Evolutionary conservation across 2,329 filamentous ascomycete genomes (phyloP), one percentile per base, ranked within the genome.

Genomic region (Coniochaeta sp.): DNA sequence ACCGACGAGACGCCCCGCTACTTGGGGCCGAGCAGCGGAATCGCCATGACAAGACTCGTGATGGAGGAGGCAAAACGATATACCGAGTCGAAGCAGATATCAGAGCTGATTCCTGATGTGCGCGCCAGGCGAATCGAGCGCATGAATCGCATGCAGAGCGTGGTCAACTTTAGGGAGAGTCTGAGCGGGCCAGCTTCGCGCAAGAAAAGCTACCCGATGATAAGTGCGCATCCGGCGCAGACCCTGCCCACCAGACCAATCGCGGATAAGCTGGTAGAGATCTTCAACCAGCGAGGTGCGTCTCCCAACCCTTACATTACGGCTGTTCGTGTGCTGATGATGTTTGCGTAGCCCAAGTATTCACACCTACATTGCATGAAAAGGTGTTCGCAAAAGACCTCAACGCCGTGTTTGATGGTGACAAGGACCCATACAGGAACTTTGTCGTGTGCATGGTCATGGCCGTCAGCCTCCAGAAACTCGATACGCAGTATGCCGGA

Each of bases 1-100:
- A 85, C 85, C 52, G 90, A 95, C 65, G 92, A 96, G 69, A 85
- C 81, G 1, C 85, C 89, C 14, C 88, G 92, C 56, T 97, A 94
- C 65, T 75, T 99, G 3, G 94, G 94, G 0, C 89, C 94, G 3
- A 96, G 91, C 48, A 97, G 92, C 66, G 94, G 92, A 54, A 96
- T 96, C 61, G 89, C 91, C 63, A 95, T 97, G 74, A 95, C 91
- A 12, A 84, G 92, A 27, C 78, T 97, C 59, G 85, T 99, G 10
- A 96, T 99, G 87, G 91, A 96, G 66, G 84, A 96, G 68, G 92
- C 92, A 50, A 97, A 96, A 71, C 86, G 91, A 56, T 95, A 92
- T 63, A 95, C 91, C 24, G 87, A 94, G 62, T 87, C 90, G 5
- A 89, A 91, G 67, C 90, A 86, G 58, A 96, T 97, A 65, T 91